Evolutionary conservation across 2,329 filamentous ascomycete genomes (phyloP).

Genomic region (Thielaviopsis musarum): DNA sequence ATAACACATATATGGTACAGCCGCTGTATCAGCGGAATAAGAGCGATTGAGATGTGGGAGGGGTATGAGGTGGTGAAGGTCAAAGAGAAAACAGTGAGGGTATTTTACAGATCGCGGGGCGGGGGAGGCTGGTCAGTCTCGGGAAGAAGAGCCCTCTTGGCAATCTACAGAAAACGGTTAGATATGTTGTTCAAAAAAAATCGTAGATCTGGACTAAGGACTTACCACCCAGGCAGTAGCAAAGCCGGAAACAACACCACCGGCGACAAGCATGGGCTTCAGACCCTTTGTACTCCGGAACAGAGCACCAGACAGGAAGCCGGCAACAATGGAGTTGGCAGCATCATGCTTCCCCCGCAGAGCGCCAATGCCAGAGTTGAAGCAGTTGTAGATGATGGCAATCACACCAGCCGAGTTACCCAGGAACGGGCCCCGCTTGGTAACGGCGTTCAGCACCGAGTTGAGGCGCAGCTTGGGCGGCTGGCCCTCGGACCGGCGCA

Average conservation of each 20-base stretch:
- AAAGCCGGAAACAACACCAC: slow-evolving; percentile 69
- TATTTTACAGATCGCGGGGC: slow-evolving; percentile 11
- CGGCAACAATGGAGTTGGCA: slow-evolving; percentile 73
- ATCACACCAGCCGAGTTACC: slow-evolving; percentile 94
- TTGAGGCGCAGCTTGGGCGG: slow-evolving; percentile 87
- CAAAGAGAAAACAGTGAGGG: neutral
- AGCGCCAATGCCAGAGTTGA: slow-evolving; percentile 72
- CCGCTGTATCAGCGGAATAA: slow-evolving; percentile 6
- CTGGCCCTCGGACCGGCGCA: slow-evolving; percentile 58
- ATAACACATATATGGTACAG: slow-evolving; percentile 19
- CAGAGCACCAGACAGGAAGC: slow-evolving; percentile 74
- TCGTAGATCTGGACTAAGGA: slow-evolving; percentile 15
- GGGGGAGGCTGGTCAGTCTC: slow-evolving; percentile 7
- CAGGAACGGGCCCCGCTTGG: slow-evolving; percentile 79
- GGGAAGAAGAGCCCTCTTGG: slow-evolving; percentile 12
- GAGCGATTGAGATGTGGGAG: neutral
- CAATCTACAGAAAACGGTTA: slow-evolving; percentile 11
- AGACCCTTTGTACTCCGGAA: slow-evolving; percentile 92
- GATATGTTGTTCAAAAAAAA: neutral
- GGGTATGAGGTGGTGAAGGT: neutral
- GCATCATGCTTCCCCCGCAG: slow-evolving; percentile 75
- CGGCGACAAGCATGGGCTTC: slow-evolving; percentile 86
- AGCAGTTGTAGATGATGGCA: slow-evolving; percentile 87
- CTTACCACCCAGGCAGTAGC: slow-evolving; percentile 85
- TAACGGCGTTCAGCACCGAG: slow-evolving; percentile 86